Evolutionary conservation across 108 stramenopile species (phyloP).

Genomic region (Nannochloropsis salina): DNA sequence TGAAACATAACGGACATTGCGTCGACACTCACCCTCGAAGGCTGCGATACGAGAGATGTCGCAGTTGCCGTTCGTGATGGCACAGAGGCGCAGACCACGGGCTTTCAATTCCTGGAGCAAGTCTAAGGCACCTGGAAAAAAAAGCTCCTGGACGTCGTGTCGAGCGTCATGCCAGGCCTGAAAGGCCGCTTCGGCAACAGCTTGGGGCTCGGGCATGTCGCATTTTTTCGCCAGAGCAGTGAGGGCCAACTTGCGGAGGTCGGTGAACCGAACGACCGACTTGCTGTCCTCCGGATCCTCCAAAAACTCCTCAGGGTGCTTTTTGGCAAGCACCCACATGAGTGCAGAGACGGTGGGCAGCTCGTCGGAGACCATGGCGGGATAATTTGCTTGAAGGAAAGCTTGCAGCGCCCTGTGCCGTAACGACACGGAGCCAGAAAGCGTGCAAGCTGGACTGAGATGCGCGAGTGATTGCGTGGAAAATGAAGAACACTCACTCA

Average conservation of each 20-base stretch:
- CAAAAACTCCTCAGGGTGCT: not conserved
- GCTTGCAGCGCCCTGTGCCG: not conserved
- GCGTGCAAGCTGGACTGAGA: too few species aligned
- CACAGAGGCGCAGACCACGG: not conserved
- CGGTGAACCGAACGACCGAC: constrained; percentile 3
- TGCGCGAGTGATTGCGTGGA: too few species aligned
- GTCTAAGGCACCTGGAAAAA: not conserved
- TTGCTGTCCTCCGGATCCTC: not conserved
- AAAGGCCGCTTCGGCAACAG: constrained; percentile 11
- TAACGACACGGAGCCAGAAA: too few species aligned
- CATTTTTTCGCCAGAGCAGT: not conserved
- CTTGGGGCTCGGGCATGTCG: constrained; percentile 19
- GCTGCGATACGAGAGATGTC: not conserved
- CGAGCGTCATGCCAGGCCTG: constrained; percentile 5
- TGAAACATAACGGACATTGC: not conserved
- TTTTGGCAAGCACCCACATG: not conserved
- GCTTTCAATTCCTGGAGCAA: not conserved
- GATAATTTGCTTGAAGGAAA: constrained; percentile 8
- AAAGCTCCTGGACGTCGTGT: not conserved
- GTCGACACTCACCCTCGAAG: not conserved
- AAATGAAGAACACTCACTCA: not conserved
- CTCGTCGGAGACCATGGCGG: not conserved
- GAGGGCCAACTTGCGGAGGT: not conserved
- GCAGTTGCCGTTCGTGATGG: not conserved
- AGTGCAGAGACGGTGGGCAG: not conserved